Evolutionary conservation across 345 rosid species (phyloP).

Genomic region (Eucalyptus decipiens): DNA sequence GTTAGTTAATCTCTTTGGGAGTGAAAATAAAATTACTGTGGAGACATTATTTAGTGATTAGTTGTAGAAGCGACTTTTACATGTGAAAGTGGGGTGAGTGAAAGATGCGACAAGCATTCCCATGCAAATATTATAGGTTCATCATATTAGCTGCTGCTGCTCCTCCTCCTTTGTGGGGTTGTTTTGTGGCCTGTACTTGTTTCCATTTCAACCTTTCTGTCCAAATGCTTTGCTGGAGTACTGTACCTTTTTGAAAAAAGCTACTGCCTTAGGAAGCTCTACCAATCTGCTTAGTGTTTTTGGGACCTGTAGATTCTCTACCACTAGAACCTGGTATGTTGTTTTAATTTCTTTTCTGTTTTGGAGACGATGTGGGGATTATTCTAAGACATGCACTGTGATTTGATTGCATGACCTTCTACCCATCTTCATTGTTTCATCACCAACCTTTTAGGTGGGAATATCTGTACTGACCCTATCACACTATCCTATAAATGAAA

Average conservation of each 20-base stretch:
- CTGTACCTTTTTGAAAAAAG: not conserved
- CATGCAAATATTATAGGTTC: not conserved
- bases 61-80: not conserved
- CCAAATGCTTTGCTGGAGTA: not conserved
- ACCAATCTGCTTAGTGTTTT: not conserved
- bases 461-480: not conserved
- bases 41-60: not conserved
- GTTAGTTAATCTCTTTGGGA: not conserved
- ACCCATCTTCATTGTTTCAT: not conserved
- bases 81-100: not conserved
- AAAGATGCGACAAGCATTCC: not conserved
- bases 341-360: not conserved
- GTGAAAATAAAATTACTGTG: not conserved
- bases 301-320: not conserved
- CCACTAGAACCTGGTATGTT: not conserved
- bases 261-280: not conserved
- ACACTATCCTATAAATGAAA: not conserved
- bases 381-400: not conserved
- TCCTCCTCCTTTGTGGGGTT: not conserved
- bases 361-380: not conserved
- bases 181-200: not conserved
- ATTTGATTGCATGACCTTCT: not conserved
- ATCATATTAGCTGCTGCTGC: not conserved
- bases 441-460: not conserved
- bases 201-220: not conserved